Base-by-base conservation (phyloP, 192 early-diverging fungal species). In the Backusella morwellensis region DNA sequence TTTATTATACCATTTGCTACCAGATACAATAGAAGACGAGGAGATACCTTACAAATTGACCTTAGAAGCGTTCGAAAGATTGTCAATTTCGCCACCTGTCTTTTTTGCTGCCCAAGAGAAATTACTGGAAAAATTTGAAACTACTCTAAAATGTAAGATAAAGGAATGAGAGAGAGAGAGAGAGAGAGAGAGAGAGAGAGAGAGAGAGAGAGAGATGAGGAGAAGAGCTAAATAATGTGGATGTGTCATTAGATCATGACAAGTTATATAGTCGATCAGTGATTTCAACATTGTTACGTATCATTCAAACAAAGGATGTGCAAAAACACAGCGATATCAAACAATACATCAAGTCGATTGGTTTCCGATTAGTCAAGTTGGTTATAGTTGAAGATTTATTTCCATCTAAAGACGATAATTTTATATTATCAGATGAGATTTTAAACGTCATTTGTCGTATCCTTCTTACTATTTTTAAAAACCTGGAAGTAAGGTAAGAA, bases 111-210 rank as follows among this genome's bases (percentile, higher is more conserved):
- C 78, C 29, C 77, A 87, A 11, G 82, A 83, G 11, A 75, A 78
- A 34, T 75, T 91, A 44, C 41, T 91, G 41, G 77, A 86, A 34
- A 89, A 90, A 73, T 82, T 92, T 19, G 81, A 88, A 35, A 73
- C 73, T 29, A 73, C 68, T 32, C 56, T 56, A 9, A n/a, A 56
- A 56, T 26, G 54, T 56, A 56, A 56, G 54, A 11, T 15, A 54
- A n/a, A 21, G 21, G 23, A 54, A 54, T 1, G 8, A 23, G 54
- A 11, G 54, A 26, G n/a, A 6, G 54, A 56, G 8, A 7, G 3
- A 56, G n/a, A 56, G 21, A 26, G 54, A 23, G 21, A 23, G 19
- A 26, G 54, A 26, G 17, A 15, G 5, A n/a, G n/a, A n/a, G 8
- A 23, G 54, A 11, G 54, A 26, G n/a, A 6, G 54, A 56, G 8